phyloP scores from a whole-genome alignment of 2,329 filamentous ascomycete genomes.

The Curvularia lunata region DNA sequence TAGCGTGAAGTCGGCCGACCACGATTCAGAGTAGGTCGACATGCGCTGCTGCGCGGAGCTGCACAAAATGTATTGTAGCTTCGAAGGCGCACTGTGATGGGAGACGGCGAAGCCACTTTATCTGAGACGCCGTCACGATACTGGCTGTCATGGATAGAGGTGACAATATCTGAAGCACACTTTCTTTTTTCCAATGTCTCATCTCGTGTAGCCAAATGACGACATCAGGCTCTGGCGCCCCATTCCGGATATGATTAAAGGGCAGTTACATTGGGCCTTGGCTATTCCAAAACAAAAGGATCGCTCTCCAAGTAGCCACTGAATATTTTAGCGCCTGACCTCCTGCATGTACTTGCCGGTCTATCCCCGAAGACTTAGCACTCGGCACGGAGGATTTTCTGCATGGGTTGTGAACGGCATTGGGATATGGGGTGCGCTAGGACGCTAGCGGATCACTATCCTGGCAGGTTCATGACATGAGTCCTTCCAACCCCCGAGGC shows the following conservation, averaged over 20 bases:
- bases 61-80: not conserved
- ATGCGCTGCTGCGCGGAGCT: not conserved
- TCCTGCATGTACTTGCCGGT: not conserved
- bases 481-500: not conserved
- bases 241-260: not conserved
- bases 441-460: conserved; percentile 6
- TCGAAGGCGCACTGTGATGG: not conserved
- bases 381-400: conserved; percentile 3
- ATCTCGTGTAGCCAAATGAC: not conserved
- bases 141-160: not conserved
- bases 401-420: conserved; percentile 1
- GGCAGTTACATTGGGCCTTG: not conserved
- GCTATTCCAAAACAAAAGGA: not conserved
- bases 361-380: not conserved
- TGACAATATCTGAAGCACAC: not conserved
- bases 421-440: conserved; percentile 6
- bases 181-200: not conserved
- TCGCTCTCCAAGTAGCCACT: not conserved
- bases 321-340: not conserved
- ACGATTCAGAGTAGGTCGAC: not conserved
- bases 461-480: conserved; percentile 1
- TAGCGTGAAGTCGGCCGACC: not conserved
- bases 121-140: not conserved
- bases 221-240: not conserved
- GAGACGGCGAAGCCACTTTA: not conserved